phyloP scores from a whole-genome alignment of 495 filamentous ascomycete species.

The Penicillium mononematosum region DNA sequence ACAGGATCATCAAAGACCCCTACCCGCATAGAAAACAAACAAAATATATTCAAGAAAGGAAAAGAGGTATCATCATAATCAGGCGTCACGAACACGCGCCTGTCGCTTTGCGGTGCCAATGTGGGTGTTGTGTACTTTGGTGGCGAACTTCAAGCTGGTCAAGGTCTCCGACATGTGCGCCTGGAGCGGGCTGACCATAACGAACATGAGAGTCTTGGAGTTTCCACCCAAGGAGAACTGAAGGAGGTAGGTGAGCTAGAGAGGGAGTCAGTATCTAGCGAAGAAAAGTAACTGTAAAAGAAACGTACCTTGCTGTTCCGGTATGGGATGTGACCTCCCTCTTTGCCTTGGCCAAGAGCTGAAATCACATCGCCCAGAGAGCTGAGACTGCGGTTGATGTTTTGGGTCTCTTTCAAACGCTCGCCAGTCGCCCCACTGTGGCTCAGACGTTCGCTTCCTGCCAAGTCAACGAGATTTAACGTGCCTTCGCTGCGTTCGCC shows the following conservation, averaged over 20 bases:
- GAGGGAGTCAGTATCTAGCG: constrained; percentile 2
- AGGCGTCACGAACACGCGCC: constrained; percentile 57
- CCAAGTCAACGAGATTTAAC: constrained; percentile 93
- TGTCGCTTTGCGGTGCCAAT: constrained; percentile 83
- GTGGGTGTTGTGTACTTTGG: constrained; percentile 89
- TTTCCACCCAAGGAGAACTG: constrained; percentile 95
- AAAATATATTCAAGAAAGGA: constrained; percentile 27
- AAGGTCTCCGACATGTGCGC: constrained; percentile 90
- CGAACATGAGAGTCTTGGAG: constrained; percentile 97
- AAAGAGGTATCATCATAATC: constrained; percentile 32
- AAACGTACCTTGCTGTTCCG: constrained; percentile 81
- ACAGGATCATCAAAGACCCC: constrained; percentile 37
- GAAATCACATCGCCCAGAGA: constrained; percentile 95
- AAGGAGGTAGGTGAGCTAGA: constrained; percentile 85
- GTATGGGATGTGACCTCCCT: constrained; percentile 87
- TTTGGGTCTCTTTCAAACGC: constrained; percentile 89
- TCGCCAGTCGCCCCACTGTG: constrained; percentile 82
- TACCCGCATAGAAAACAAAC: constrained; percentile 15
- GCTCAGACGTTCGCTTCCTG: constrained; percentile 86
- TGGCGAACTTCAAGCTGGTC: constrained; percentile 94
- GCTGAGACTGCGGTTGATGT: constrained; percentile 91
- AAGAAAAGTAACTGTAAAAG: not conserved
- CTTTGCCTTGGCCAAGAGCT: constrained; percentile 80
- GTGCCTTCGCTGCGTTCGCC: constrained; percentile 86
- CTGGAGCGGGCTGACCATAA: constrained; percentile 93